Conservation (phyloP, 2,329 filamentous ascomycete species). For the Fusarium albosuccineum region DNA sequence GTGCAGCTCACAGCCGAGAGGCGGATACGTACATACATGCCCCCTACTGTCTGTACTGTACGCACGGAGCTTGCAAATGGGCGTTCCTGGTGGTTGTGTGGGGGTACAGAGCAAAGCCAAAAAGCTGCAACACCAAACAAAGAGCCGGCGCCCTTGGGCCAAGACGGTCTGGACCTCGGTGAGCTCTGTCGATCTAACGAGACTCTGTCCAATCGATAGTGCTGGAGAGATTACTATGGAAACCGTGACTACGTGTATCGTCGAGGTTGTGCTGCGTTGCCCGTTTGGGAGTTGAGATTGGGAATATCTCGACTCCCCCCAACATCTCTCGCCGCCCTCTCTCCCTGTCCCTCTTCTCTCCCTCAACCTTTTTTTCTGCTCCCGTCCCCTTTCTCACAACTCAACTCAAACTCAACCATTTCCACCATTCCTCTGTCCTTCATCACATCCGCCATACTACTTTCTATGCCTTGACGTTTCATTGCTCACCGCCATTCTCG, state of each 20-base stretch:
- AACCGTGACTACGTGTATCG: slow-evolving; percentile 13
- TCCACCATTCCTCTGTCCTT: not conserved
- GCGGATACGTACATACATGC: not conserved
- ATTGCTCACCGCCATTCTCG: slow-evolving; percentile 27
- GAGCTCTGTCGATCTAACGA: slow-evolving; percentile 41
- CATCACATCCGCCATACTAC: not conserved
- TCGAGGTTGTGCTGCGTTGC: slow-evolving; percentile 12
- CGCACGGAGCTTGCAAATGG: slow-evolving; percentile 20
- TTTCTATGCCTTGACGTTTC: not conserved
- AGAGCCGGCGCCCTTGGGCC: slow-evolving; percentile 7
- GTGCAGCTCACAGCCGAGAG: slow-evolving; percentile 25
- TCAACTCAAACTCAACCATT: slow-evolving; percentile 12
- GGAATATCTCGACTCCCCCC: slow-evolving; percentile 5
- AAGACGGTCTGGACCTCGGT: slow-evolving; percentile 43
- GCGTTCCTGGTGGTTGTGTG: slow-evolving; percentile 34
- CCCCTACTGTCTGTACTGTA: slow-evolving; percentile 7
- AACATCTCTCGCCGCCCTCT: not conserved
- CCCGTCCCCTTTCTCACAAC: not conserved
- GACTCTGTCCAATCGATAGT: slow-evolving; percentile 31
- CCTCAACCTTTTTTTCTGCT: slow-evolving; percentile 8
- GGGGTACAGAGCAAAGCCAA: slow-evolving; percentile 6
- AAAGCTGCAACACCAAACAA: slow-evolving; percentile 9
- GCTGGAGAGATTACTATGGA: slow-evolving; percentile 6
- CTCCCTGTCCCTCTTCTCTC: slow-evolving; percentile 9
- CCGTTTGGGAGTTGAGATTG: slow-evolving; percentile 1